Evolutionary conservation across 495 filamentous ascomycete species (phyloP), one percentile per base, ranked within the genome.

Genomic region (Articulospora tetracladia): DNA sequence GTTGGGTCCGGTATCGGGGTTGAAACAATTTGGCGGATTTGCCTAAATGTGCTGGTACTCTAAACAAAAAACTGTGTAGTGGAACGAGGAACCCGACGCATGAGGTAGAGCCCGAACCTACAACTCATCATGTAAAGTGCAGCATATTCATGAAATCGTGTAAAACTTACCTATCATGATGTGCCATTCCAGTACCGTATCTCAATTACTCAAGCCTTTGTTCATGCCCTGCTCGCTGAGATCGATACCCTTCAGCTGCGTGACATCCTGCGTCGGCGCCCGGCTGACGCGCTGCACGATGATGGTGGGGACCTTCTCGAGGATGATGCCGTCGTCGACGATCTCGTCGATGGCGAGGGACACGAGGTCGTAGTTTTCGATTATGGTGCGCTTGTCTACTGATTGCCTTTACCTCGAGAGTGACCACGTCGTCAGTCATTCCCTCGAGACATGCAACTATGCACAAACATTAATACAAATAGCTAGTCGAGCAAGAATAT

Each of bases 301-400:
- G 61, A 96, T 84, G 26, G 93, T 90, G 0, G 94, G 92, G 72
- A 98, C 94, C 0, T 92, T 97, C 77, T 99, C 94, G 13, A 99
- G 81, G 63, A 98, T 92, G 63, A 99, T 92, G 28, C 94, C 94
- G 65, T 98, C 94, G 73, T 98, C 94, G 28, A 96, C 86, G 57
- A 96, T 91, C 73, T 99, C 94, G 73, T 99, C 94, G 57, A 98
- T 89, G 46, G 93, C 89, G 22, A 99, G 80, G 22, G 92, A 88
- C 57, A 96, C 89, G 10, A 87, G 82, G 69, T 98, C 94, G 78
- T 97, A 98, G 81, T 97, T 97, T 76, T 99, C 94, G 68, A 97
- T 85, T 61, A 98, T 90, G 11, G 93, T 98, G 61, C 94, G 90
- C 79, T 97, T 97, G 79, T 99, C 94, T 55, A 92, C 92, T 24